Percentiles rank a stretch among this genome's conserved stretches.
phyloP scores from a whole-genome alignment of 1,284 basidiomycete genomes.

The Neotropicomus parvogracilis region DNA sequence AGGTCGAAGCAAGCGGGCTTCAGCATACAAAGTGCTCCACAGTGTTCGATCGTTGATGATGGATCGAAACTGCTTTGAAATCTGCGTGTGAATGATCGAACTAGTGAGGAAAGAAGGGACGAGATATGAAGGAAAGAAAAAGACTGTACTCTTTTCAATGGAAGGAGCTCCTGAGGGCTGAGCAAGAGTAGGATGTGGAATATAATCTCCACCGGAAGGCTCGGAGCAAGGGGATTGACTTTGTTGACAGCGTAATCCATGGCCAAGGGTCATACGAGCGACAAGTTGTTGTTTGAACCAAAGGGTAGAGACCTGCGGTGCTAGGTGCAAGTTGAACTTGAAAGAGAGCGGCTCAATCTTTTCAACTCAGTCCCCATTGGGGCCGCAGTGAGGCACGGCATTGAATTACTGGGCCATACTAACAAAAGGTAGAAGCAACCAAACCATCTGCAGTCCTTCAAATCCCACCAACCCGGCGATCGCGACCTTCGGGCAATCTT shows the following conservation, averaged over 20 bases:
- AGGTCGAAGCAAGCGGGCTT: neutral
- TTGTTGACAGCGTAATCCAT: no score
- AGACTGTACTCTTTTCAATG: neutral
- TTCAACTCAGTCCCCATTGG: no score
- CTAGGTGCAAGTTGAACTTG: no score
- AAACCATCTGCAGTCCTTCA: neutral
- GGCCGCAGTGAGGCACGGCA: no score
- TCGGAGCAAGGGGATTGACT: neutral
- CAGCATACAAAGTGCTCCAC: neutral
- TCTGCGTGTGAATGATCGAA: neutral
- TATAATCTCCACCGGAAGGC: neutral
- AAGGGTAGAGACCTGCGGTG: no score
- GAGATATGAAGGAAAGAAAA: neutral
- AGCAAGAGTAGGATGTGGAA: neutral
- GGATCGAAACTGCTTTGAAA: neutral
- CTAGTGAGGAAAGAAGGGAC: neutral
- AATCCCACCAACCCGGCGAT: slow-evolving; percentile 26
- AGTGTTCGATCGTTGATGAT: neutral
- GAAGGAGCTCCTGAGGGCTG: neutral
- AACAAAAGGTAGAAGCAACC: slow-evolving; percentile 2
- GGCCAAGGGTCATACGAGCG: no score
- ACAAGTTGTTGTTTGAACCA: no score
- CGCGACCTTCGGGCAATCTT: slow-evolving; percentile 64
- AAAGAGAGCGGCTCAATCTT: no score
- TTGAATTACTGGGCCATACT: neutral